Base-by-base conservation (phyloP, 208 protist species). In the Crithidia expoeki region DNA sequence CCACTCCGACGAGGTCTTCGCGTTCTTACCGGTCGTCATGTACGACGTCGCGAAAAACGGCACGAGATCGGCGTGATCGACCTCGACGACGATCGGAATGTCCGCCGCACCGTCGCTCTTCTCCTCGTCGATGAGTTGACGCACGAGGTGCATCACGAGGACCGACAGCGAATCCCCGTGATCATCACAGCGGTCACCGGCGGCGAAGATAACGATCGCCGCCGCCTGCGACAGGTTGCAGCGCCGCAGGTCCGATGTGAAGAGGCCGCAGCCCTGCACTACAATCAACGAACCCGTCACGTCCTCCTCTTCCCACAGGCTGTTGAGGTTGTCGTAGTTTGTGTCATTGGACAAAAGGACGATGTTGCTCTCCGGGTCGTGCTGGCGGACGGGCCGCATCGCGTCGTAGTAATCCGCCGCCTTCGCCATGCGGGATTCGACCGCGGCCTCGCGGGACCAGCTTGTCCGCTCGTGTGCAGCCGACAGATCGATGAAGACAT, bases 401-500 rank as follows among this genome's bases (percentile, higher is more conserved):
- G 50, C 57, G 46, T 83, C 74, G 58, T 77, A 80, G 62, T 69
- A 69, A 58, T 83, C 79, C 10, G 79, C 69, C n/a, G 73, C 79
- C 49, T 83, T 83, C 19, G 77, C 71, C 12, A 47, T 74, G 49
- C 27, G 49, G 2, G 79, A 69, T 42, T 83, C 73, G 6, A 64
- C 52, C 19, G 57, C 52, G 19, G 79, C 72, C 59, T 83, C 79
- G 42, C 28, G 47, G 21, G 79, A 70, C 68, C 72, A 69, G 55
- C 67, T 75, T 7, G 58, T 62, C n/a, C 50, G 51, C 64, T 79
- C 74, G 46, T 80, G 73, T 21, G 72, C 79, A 12, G 68, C 46
- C 50, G 79, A 83, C n/a, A 83, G 68, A 30, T 83, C 79, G n/a
- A 83, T 72, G 59, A 77, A 80, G 33, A 83, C 68, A 50, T 80